Evolutionary conservation across 208 protist genomes (phyloP), one percentile per base, ranked within the genome.

Genomic region (Wallacemonas sp.): DNA sequence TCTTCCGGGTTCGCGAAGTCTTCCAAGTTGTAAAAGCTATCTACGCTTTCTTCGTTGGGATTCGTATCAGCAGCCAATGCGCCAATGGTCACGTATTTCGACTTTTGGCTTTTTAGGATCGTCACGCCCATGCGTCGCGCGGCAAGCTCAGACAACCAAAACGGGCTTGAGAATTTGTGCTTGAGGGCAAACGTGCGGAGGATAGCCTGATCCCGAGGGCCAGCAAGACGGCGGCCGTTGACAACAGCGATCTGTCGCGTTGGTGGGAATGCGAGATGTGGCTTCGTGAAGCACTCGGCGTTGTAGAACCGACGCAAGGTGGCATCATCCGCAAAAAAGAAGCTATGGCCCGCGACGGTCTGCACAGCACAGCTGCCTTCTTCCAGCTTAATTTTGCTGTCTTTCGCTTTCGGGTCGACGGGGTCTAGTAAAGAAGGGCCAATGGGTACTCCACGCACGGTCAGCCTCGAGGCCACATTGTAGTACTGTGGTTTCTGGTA

Each of bases 301-400:
- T 96, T 96, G 79, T 88, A 96, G 72, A 92, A 96, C 11, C 80
- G 63, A n/a, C 87, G 81, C 59, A 88, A 68, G 19, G 90, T 96
- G 5, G 80, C 90, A 66, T 96, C 90, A 21, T 96, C 81, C 2
- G 87, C 87, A 66, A 89, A 94, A 65, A 96, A 96, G 39, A 67
- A 89, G 12, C 5, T 15, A 19, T 27, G 15, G 0, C 21, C 19
- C 1, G 26, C 51, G 11, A 14, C 12, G 22, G 24, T 26, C 26
- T 68, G 51, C 31, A 56, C 51, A 8, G 31, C 58, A 22, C 67
- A 58, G 14, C 12, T 39, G 0, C 51, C 51, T 3, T 58, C 51
- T 31, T 58, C 51, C 5, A 58, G 51, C 41, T 58, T 58, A 6
- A 58, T 58, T 6, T 21, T 9, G 3, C 30, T 31, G 8, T 58